Evolutionary conservation across 2,329 filamentous ascomycete genomes (phyloP).

Genomic region (Arachnopeziza araneosa): DNA sequence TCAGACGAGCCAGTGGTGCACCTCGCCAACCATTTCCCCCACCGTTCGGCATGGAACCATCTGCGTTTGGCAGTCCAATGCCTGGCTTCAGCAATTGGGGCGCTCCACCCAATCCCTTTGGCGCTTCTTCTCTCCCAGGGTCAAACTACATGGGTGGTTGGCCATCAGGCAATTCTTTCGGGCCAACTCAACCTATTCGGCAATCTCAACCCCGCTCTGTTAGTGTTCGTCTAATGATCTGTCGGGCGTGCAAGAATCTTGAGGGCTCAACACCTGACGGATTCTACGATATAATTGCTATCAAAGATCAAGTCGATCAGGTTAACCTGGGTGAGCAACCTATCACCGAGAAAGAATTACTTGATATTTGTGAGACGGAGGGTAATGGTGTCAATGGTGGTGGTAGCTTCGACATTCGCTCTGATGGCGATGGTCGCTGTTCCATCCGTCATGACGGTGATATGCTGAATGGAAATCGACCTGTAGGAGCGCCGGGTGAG

Average conservation of each 20-base stretch:
- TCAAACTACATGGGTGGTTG: conserved; percentile 27
- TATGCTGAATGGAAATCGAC: conserved; percentile 34
- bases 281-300: conserved; percentile 63
- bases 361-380: conserved; percentile 81
- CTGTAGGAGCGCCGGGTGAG: conserved; percentile 56
- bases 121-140: conserved; percentile 29
- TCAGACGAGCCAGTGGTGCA: conserved; percentile 29
- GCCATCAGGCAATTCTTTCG: conserved; percentile 24
- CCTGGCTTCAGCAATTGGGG: conserved; percentile 30
- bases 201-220: conserved; percentile 59
- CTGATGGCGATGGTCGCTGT: conserved; percentile 20
- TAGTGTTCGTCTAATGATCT: conserved; percentile 67
- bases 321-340: conserved; percentile 44
- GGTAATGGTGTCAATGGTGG: conserved; percentile 83
- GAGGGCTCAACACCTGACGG: conserved; percentile 46
- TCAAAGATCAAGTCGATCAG: conserved; percentile 59
- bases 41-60: conserved; percentile 29
- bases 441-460: conserved; percentile 53
- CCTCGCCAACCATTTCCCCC: conserved; percentile 28
- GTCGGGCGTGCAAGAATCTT: conserved; percentile 67
- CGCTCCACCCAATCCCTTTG: conserved; percentile 30
- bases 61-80: conserved; percentile 26
- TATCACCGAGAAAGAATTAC: conserved; percentile 60
- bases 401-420: conserved; percentile 65
- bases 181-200: conserved; percentile 35